Conservation (phyloP, 148 eudicot genomes). For the Agrostemma githago region DNA sequence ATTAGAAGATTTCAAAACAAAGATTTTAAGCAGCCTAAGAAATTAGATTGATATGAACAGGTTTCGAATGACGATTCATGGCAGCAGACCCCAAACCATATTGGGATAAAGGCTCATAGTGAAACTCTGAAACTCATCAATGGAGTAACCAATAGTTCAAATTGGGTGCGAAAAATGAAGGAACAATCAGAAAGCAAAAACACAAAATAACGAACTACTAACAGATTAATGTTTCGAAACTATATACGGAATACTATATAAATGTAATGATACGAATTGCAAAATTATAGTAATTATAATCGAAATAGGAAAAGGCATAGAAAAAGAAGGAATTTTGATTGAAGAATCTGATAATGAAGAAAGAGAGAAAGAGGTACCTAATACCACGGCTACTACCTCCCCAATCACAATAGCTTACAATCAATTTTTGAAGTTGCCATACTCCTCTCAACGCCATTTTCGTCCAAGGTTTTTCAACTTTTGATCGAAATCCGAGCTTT, state of each 20-base stretch:
- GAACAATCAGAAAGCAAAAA: not conserved
- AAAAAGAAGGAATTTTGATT: not conserved
- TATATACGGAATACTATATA: too few relatives aligned
- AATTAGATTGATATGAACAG: too few relatives aligned
- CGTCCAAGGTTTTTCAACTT: not conserved
- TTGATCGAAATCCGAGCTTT: too few relatives aligned
- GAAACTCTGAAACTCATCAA: not conserved
- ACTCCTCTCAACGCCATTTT: conserved; percentile 49
- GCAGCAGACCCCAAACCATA: too few relatives aligned
- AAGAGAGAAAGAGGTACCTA: conserved; percentile 24
- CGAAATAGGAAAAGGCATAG: not conserved
- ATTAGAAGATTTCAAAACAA: too few relatives aligned
- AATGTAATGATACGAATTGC: too few relatives aligned
- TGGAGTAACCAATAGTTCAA: not conserved
- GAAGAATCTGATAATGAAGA: not conserved
- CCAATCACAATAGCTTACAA: conserved; percentile 50
- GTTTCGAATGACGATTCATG: too few relatives aligned
- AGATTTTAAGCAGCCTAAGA: too few relatives aligned
- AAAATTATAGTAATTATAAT: too few relatives aligned
- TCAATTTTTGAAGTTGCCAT: conserved; percentile 53
- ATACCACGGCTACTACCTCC: conserved; percentile 60
- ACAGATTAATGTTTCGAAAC: too few relatives aligned
- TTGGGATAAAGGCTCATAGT: not conserved
- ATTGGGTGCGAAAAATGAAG: not conserved
- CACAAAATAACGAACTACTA: not conserved